These are phyloP conservation scores for Chamaenerion angustifolium DNA, from an alignment of 345 rosid genomes.

Conservation along the genomic window DNA sequence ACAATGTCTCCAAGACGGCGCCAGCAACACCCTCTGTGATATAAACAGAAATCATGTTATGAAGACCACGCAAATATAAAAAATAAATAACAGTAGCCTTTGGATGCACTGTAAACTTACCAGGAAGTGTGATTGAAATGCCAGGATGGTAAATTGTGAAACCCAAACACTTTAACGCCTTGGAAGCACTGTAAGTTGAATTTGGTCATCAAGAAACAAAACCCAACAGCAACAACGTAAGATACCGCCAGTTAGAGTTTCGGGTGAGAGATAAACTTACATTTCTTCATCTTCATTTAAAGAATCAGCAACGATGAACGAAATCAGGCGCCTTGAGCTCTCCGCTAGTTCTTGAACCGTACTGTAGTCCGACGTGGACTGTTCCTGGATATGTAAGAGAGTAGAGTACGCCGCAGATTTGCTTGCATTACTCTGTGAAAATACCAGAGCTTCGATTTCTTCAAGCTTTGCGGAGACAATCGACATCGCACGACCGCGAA, in stretches of 20 bases:
- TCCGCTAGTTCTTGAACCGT: constrained; percentile 21
- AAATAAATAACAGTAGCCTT: background rate
- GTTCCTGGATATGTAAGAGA: constrained; percentile 26
- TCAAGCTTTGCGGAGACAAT: constrained; percentile 14
- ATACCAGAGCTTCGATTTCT: constrained; percentile 22
- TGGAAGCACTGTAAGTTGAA: constrained; percentile 25
- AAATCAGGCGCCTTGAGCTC: constrained; percentile 11
- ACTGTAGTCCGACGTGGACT: constrained; percentile 15
- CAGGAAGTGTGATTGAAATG: constrained; percentile 22
- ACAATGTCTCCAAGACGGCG: constrained; percentile 22
- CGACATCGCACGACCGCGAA: constrained; percentile 9
- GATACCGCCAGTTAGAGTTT: background rate
- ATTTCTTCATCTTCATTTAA: constrained; percentile 29
- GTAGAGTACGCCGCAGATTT: constrained; percentile 29
- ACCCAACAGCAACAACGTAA: background rate
- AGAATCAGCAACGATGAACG: constrained; percentile 15
- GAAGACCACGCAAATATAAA: background rate
- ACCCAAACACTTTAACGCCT: constrained; percentile 51
- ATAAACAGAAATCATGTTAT: constrained; percentile 2
- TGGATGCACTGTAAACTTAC: constrained; percentile 8
- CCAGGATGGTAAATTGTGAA: constrained; percentile 40
- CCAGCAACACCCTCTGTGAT: constrained; percentile 21
- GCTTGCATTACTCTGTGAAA: constrained; percentile 16
- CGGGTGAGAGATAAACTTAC: constrained; percentile 10
- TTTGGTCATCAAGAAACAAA: too few relatives aligned